Conservation (phyloP, 2,329 filamentous ascomycete genomes). For the Metarhizium guizhouense region DNA sequence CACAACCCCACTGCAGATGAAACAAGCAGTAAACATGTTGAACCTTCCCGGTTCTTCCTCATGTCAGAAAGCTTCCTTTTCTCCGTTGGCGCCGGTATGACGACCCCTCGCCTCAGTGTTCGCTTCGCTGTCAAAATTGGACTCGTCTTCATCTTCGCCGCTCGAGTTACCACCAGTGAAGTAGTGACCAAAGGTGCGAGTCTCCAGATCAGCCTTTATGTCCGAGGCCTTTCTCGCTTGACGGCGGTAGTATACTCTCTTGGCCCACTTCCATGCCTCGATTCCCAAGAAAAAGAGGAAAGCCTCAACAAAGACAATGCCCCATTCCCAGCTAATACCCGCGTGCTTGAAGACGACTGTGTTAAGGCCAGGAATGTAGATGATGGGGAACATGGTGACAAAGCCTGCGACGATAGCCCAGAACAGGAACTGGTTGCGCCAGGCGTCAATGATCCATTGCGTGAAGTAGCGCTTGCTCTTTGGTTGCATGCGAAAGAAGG, state of each 20-base stretch:
- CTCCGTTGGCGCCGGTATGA: neutral
- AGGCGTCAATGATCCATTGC: constrained; percentile 57
- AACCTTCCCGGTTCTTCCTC: constrained; percentile 4
- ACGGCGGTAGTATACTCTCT: constrained; percentile 31
- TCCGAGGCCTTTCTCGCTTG: constrained; percentile 11
- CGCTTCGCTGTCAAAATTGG: constrained; percentile 1
- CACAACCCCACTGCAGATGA: neutral
- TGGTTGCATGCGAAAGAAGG: constrained; percentile 66
- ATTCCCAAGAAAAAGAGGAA: constrained; percentile 49
- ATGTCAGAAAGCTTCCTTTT: constrained; percentile 12
- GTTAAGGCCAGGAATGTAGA: constrained; percentile 51
- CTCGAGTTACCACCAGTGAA: constrained; percentile 13
- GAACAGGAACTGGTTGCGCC: constrained; percentile 64
- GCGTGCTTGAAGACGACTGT: constrained; percentile 48
- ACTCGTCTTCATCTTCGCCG: constrained; percentile 9
- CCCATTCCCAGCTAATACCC: constrained; percentile 53
- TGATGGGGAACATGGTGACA: constrained; percentile 37
- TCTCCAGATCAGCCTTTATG: constrained; percentile 19
- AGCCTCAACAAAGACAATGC: constrained; percentile 44
- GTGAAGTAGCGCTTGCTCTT: constrained; percentile 50
- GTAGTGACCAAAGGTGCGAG: constrained; percentile 24
- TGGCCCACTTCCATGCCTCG: constrained; percentile 49
- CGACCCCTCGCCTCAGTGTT: constrained; percentile 6
- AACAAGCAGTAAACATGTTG: neutral
- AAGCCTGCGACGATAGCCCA: constrained; percentile 43